These are phyloP conservation scores for Klebsormidium nitens DNA, from an alignment of 139 green algal genomes.

Conservation along the genomic window DNA sequence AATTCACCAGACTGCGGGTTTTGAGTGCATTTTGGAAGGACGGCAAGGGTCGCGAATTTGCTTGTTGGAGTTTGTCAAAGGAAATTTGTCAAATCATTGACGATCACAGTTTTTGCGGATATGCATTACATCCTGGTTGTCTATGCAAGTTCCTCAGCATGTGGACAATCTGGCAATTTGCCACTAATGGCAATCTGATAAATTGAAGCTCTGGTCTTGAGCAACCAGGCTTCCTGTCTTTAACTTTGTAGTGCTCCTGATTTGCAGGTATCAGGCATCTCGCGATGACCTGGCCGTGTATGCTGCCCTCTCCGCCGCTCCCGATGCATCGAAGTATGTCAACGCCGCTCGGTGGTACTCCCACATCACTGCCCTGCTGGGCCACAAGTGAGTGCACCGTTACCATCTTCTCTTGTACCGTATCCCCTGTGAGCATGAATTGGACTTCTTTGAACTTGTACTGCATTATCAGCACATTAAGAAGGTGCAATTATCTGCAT, in stretches of 20 bases:
- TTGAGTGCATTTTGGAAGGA: background rate
- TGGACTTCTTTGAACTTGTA: too few species aligned
- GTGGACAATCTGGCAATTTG: background rate
- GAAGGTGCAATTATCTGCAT: too few species aligned
- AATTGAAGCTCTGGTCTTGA: background rate
- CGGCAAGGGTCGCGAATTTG: background rate
- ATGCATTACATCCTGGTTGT: background rate
- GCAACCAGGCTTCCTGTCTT: background rate
- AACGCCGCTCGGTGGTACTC: conserved; percentile 57
- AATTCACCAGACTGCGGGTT: background rate
- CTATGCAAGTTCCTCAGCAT: background rate
- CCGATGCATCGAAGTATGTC: conserved; percentile 29
- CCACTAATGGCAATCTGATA: background rate
- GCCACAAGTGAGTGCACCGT: conserved; percentile 10
- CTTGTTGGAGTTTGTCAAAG: too few species aligned
- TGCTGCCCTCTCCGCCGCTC: conserved; percentile 40
- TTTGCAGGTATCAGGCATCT: conserved; percentile 56
- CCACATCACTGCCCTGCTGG: conserved; percentile 55
- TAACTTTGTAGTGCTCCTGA: background rate
- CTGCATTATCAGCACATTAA: too few species aligned
- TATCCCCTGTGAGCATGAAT: conserved; percentile 11
- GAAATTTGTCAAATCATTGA: too few species aligned
- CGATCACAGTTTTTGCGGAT: too few species aligned
- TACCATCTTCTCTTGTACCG: conserved; percentile 2
- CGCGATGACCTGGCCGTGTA: conserved; percentile 58